A percentile compares a stretch with the other conserved stretches of the same genome.
phyloP scores from a whole-genome alignment of 345 rosid species.

The Dipteronia sinensis region DNA sequence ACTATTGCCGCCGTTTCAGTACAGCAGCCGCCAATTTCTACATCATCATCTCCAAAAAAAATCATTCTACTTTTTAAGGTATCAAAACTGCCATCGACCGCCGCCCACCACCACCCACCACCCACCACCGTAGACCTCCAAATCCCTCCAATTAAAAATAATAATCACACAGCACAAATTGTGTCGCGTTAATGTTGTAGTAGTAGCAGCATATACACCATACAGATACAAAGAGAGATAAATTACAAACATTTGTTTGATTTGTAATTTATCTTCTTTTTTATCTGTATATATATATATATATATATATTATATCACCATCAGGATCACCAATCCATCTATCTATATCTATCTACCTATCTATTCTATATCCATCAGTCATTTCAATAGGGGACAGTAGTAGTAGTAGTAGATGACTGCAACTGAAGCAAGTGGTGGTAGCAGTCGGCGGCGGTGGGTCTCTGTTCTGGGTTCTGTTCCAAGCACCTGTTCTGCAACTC shows the following conservation, averaged over 20 bases:
- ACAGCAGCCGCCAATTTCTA: slow-evolving; percentile 26
- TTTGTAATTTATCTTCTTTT: neutral
- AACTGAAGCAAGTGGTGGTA: slow-evolving; percentile 88
- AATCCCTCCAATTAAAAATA: neutral
- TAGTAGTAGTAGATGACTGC: slow-evolving; percentile 52
- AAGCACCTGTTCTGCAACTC: slow-evolving; percentile 84
- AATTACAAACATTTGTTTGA: neutral
- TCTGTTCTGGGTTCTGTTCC: slow-evolving; percentile 85
- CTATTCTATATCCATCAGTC: slow-evolving; percentile 3
- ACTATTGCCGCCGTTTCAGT: slow-evolving; percentile 17
- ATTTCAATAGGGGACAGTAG: slow-evolving; percentile 26
- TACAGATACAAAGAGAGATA: no score
- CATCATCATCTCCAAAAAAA: neutral
- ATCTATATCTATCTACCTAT: neutral
- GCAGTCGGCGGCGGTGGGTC: slow-evolving; percentile 98
- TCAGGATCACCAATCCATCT: neutral
- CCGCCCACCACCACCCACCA: neutral
- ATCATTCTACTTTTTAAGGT: slow-evolving; percentile 11
- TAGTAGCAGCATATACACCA: neutral
- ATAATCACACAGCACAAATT: neutral
- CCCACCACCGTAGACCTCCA: neutral
- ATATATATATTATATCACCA: neutral
- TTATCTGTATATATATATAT: no score
- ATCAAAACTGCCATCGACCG: slow-evolving; percentile 12
- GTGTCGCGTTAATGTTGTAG: neutral